Evolutionary conservation across 2,329 filamentous ascomycete species (phyloP), one percentile per base, ranked within the genome.

Genomic region (Gyromitra esculenta): DNA sequence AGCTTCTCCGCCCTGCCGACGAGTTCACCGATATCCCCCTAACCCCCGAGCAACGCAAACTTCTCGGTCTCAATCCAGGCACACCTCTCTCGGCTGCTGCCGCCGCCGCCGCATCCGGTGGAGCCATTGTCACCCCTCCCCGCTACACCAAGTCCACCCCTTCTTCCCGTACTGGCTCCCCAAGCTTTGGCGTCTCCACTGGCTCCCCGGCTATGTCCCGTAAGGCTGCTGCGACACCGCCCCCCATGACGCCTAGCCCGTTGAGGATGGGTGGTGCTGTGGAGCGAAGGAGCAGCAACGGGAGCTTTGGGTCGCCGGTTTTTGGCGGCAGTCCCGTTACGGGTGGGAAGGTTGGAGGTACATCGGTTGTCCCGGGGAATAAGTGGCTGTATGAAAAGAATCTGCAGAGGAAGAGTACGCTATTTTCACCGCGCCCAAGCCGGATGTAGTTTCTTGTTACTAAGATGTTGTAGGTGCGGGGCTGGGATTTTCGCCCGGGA

Each of bases 1-100:
- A 95, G 1, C 87, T 97, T 11, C 84, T 93, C 81, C 88, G 90
- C 78, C 87, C 88, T 56, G 87, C 87, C 80, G 96, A 98, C 83
- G 88, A 94, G 78, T 88, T 97, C 78, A 86, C 90, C 83, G 96
- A 99, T 83, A 97, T 99, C 65, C 90, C 95, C 77, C 88, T 99
- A 79, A 97, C 95, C 0, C 91, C 92, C n/a, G 90, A 90, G 11
- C 96, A 98, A 85, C 91, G 95, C 77, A 88, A 90, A 79, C 88
- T 97, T 13, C 89, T 99, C 66, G 94, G 94, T 62, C 89, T 99
- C 64, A 77, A 76, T 50, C 79, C 79, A 13, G 72, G 75, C 13
- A 75, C 69, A 5, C 76, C 73, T 41, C 54, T 76, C 15, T 63
- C 63, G 7, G 56, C 74, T 11, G 48, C 48, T 21, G 69, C 66